Base-by-base conservation (phyloP, 2,329 filamentous ascomycete genomes). In the Phialocephala sp. region DNA sequence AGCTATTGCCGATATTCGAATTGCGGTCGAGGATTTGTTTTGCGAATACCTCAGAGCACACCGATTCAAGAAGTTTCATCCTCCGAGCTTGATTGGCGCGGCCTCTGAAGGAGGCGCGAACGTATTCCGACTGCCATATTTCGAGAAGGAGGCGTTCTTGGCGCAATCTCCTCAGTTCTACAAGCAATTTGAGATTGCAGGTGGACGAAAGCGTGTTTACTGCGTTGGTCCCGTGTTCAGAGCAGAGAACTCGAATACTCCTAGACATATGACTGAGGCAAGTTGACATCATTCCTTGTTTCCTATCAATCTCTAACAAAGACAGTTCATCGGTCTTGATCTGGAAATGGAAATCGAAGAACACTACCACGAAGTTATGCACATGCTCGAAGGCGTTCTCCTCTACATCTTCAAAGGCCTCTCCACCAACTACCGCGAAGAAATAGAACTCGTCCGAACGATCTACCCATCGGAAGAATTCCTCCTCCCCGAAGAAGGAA, bases 61-160 rank as follows among this genome's bases (percentile, higher is more conserved):
- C 66, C 87, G 88, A 62, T 97, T 97, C 78, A 88, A 90, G 69
- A 87, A 92, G 78, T 93, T 97, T 75, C 92, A 97, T 77, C 91
- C 94, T 1, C 93, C 95, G 11, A 94, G 93, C 78, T 84, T 99
- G 52, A 92, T 97, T 63, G 94, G 91, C 59, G 91, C 94, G 15
- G 91, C 95, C 4, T 95, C 93, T 4, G 95, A 99, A 81, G 94
- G 95, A 74, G 95, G 95, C 70, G 89, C 89, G 72, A 96, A 94
- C 76, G 94, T 98, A 47, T 98, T 99, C 79, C 85, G 90, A 73
- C 83, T 98, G 72, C 89, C 90, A 52, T 98, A 98, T 81, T 98
- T 98, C 78, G 92, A 91, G 71, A 87, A 90, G 75, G 87, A 90
- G 70, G 94, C 93, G 0, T 95, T 83, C 77, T 83, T 95, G 22